Percentiles rank a stretch among this genome's conserved stretches.
These are phyloP conservation scores for Sporobolomyces pararoseus DNA, from an alignment of 768 basidiomycete species.

Conservation along the genomic window DNA sequence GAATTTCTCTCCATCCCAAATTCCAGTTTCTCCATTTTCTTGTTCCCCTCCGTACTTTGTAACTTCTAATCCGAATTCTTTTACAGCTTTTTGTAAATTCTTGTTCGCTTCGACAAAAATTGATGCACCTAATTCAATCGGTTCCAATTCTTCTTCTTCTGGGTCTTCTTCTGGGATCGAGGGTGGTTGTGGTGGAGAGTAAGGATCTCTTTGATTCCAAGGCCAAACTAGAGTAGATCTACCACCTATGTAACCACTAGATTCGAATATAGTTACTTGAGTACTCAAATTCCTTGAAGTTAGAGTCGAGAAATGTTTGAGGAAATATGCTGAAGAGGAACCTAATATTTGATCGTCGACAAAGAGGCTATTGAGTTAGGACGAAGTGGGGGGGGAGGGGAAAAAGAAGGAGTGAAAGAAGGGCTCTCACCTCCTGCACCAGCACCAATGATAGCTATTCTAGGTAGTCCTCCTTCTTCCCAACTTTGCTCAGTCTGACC, in stretches of 20 bases:
- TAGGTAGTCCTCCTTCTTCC: neutral
- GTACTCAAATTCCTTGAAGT: constrained; percentile 57
- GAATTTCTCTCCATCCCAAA: constrained; percentile 80
- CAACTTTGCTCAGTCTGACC: too few relatives aligned
- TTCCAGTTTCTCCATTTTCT: constrained; percentile 56
- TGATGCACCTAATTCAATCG: constrained; percentile 77
- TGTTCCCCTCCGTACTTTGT: constrained; percentile 53
- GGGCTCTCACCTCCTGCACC: constrained; percentile 28
- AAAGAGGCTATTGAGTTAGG: neutral
- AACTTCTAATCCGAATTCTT: constrained; percentile 70
- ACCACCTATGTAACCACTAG: constrained; percentile 43
- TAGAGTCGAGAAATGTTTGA: constrained; percentile 24
- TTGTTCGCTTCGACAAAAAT: constrained; percentile 74
- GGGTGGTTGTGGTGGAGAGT: neutral
- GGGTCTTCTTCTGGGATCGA: too few relatives aligned
- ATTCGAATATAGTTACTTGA: constrained; percentile 80
- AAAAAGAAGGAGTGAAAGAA: neutral
- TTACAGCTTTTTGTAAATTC: constrained; percentile 67
- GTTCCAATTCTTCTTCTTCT: constrained; percentile 22
- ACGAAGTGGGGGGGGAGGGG: neutral
- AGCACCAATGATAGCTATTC: constrained; percentile 22
- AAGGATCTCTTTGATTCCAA: constrained; percentile 31
- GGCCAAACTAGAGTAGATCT: constrained; percentile 36
- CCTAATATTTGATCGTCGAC: constrained; percentile 5
- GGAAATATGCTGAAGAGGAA: constrained; percentile 34